A percentile compares a stretch with the other conserved stretches of the same genome.
These are phyloP conservation scores for Leishmania tarentolae DNA, from an alignment of 208 protist species.

Conservation along the genomic window DNA sequence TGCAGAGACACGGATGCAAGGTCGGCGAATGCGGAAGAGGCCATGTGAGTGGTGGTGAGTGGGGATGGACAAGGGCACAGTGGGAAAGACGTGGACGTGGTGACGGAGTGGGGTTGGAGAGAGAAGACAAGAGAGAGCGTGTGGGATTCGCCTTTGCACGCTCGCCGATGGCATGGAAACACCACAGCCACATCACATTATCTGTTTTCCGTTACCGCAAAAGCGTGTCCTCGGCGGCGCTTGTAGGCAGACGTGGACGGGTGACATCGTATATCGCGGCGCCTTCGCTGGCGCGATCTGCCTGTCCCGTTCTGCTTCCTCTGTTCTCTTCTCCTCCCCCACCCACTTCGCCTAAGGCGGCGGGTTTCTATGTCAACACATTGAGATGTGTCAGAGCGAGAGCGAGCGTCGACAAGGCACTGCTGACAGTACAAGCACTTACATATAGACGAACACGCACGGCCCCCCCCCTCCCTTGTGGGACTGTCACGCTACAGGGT, in stretches of 20 bases:
- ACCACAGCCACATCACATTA: too few relatives aligned
- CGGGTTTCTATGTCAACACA: neutral
- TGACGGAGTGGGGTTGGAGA: neutral
- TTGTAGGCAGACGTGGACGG: neutral
- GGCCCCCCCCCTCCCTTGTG: neutral
- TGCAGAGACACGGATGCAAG: neutral
- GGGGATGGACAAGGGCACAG: neutral
- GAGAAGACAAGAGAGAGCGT: neutral
- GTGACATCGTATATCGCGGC: neutral
- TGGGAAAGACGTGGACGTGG: conserved; percentile 1
- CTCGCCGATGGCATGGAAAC: too few relatives aligned
- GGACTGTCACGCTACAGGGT: conserved; percentile 20
- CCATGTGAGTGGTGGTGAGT: neutral
- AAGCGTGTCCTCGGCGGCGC: neutral
- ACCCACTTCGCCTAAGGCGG: neutral
- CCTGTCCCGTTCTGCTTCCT: neutral
- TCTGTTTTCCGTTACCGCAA: too few relatives aligned
- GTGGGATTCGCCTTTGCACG: too few relatives aligned
- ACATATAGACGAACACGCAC: neutral
- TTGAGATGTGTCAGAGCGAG: neutral
- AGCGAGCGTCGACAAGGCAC: neutral
- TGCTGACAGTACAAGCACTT: neutral
- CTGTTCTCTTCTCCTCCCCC: neutral
- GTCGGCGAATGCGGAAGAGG: neutral
- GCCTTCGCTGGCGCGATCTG: neutral